Evolutionary conservation across 1,284 basidiomycete species (phyloP).

Genomic region (Sanguinoderma infundibulare): DNA sequence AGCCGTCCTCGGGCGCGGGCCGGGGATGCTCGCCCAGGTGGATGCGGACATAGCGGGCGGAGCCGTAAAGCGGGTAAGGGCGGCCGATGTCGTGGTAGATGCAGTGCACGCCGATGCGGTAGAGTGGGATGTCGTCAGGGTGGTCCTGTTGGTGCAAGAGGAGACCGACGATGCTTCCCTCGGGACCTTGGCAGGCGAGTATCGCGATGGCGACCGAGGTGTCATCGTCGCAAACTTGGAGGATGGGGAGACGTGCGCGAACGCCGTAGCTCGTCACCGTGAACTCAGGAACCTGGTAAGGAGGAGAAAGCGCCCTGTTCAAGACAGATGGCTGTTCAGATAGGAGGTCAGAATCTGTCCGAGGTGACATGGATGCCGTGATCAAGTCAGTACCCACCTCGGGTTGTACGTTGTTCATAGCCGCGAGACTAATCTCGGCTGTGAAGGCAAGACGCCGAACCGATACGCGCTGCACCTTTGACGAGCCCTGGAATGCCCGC

Average conservation of each 20-base stretch:
- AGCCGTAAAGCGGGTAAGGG: conserved; percentile 9
- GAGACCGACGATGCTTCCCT: conserved; percentile 4
- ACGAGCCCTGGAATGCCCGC: background rate
- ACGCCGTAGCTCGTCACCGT: conserved; percentile 11
- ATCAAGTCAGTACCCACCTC: background rate
- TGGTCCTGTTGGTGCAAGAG: conserved; percentile 7
- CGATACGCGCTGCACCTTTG: conserved; percentile 2
- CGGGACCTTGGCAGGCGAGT: conserved; percentile 1
- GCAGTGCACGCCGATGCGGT: conserved; percentile 10
- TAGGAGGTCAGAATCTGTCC: background rate
- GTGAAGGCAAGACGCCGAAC: conserved; percentile 1
- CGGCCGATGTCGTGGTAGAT: conserved; percentile 3
- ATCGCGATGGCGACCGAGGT: conserved; percentile 2
- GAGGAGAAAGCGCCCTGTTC: background rate
- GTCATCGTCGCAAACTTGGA: conserved; percentile 3
- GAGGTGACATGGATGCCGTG: background rate
- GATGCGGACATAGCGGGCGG: conserved; percentile 10
- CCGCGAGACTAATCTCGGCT: conserved; percentile 8
- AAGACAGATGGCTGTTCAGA: background rate
- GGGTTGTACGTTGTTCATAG: background rate
- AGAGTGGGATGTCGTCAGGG: conserved; percentile 7
- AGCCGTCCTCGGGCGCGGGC: background rate
- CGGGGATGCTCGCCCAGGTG: background rate
- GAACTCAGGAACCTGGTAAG: conserved; percentile 5
- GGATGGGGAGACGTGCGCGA: conserved; percentile 5